Percentiles rank a stretch among this genome's conserved stretches.
Conservation (phyloP, 345 rosid species). For the Hibiscus trionum region DNA sequence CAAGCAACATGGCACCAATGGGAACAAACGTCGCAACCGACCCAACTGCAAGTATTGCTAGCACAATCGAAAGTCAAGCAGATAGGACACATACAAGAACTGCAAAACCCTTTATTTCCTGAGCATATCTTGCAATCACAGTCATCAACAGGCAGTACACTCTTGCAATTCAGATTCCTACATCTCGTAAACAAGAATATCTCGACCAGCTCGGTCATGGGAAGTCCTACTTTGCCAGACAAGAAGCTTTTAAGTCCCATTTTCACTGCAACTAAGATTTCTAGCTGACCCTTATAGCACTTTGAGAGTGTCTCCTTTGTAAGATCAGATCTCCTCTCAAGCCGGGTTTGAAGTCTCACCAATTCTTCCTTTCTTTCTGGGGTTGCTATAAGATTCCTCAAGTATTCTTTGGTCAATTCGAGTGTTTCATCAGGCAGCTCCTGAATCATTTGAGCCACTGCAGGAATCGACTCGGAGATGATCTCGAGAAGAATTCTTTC, state of each 20-base stretch:
- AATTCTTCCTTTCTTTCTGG: conserved; percentile 72
- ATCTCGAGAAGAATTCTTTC: conserved; percentile 69
- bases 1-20: conserved; percentile 99
- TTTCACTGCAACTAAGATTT: conserved; percentile 63
- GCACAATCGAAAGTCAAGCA: conserved; percentile 89
- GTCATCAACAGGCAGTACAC: conserved; percentile 80
- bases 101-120: conserved; percentile 77
- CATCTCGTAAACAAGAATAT: conserved; percentile 73
- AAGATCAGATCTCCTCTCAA: conserved; percentile 81
- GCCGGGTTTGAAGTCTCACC: conserved; percentile 46
- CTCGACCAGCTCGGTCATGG: conserved; percentile 61
- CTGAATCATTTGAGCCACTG: conserved; percentile 53
- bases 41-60: conserved; percentile 96
- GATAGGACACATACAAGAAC: conserved; percentile 92
- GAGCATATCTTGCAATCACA: conserved; percentile 96
- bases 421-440: conserved; percentile 68
- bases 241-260: conserved; percentile 65
- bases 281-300: conserved; percentile 72
- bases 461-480: conserved; percentile 57
- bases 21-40: conserved; percentile 94
- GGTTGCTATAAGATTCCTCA: conserved; percentile 42
- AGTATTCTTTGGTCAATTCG: conserved; percentile 59
- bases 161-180: conserved; percentile 76
- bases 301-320: conserved; percentile 68
- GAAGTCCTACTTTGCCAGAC: conserved; percentile 51